Conservation (phyloP, 2,329 filamentous ascomycete species). For the Lasiodiplodia gonubiensis region DNA sequence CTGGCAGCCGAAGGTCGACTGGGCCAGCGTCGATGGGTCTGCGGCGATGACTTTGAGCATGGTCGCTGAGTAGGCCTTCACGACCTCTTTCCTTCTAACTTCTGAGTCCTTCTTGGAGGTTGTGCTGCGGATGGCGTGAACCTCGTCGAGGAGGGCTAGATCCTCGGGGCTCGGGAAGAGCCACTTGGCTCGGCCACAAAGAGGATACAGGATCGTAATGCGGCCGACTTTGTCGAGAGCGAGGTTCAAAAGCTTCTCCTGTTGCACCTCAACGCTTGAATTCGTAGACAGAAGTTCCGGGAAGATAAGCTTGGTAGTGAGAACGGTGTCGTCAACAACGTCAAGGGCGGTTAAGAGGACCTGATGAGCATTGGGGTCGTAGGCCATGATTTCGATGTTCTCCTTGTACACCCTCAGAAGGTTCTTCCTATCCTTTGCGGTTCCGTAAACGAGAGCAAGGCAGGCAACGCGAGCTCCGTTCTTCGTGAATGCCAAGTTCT, state of each 20-base stretch:
- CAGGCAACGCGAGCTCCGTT: slow-evolving; percentile 83
- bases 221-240: slow-evolving; percentile 70
- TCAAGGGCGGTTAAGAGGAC: slow-evolving; percentile 87
- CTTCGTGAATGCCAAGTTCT: slow-evolving; percentile 95
- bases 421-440: slow-evolving; percentile 89
- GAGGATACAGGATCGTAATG: slow-evolving; percentile 78
- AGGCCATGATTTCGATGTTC: slow-evolving; percentile 82
- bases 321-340: slow-evolving; percentile 90
- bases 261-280: slow-evolving; percentile 50
- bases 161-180: slow-evolving; percentile 59
- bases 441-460: slow-evolving; percentile 80
- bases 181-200: slow-evolving; percentile 69
- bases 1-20: slow-evolving; percentile 83
- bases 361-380: slow-evolving; percentile 77
- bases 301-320: slow-evolving; percentile 84
- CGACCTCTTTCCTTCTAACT: slow-evolving; percentile 74
- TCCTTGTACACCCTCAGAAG: slow-evolving; percentile 91
- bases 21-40: slow-evolving; percentile 70
- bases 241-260: slow-evolving; percentile 68
- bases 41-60: slow-evolving; percentile 75
- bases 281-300: slow-evolving; percentile 72
- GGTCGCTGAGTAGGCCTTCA: slow-evolving; percentile 73
- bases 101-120: slow-evolving; percentile 94
- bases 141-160: slow-evolving; percentile 73
- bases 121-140: slow-evolving; percentile 77